A percentile compares a stretch with the other conserved stretches of the same genome.
Evolutionary conservation across 768 basidiomycete genomes (phyloP).

Genomic region (Amanita brunnescens): DNA sequence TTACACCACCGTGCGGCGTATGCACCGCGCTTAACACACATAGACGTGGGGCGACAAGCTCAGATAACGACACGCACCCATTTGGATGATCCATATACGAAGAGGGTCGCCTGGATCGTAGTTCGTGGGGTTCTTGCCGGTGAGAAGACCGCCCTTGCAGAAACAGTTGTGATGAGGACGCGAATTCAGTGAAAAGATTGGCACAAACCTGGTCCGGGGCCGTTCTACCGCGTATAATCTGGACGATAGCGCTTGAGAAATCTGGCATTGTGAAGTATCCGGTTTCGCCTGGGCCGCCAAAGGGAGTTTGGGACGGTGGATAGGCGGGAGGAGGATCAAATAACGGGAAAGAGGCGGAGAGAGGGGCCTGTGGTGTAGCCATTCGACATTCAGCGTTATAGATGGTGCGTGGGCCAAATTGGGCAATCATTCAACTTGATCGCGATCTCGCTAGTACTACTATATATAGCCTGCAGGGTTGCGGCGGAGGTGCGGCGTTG

Average conservation of each 20-base stretch:
- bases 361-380: background rate
- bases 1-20: background rate
- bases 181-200: too few relatives aligned
- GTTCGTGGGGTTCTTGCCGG: slow-evolving; percentile 61
- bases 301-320: background rate
- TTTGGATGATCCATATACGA: slow-evolving; percentile 70
- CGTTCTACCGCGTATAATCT: background rate
- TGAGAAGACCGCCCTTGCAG: slow-evolving; percentile 62
- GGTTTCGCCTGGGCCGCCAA: background rate
- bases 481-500: background rate
- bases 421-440: background rate
- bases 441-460: background rate
- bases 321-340: background rate
- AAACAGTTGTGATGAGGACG: background rate
- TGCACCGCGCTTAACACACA: background rate
- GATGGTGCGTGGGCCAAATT: background rate
- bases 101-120: slow-evolving; percentile 65
- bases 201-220: slow-evolving; percentile 4
- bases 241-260: background rate
- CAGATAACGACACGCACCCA: slow-evolving; percentile 37
- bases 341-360: background rate
- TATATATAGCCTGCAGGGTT: background rate
- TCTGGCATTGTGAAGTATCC: background rate
- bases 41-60: background rate
- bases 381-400: slow-evolving; percentile 6